Percentiles rank a stretch among this genome's conserved stretches.
These are phyloP conservation scores for Cercospora janseana DNA, from an alignment of 2,329 filamentous ascomycete species.

Conservation along the genomic window DNA sequence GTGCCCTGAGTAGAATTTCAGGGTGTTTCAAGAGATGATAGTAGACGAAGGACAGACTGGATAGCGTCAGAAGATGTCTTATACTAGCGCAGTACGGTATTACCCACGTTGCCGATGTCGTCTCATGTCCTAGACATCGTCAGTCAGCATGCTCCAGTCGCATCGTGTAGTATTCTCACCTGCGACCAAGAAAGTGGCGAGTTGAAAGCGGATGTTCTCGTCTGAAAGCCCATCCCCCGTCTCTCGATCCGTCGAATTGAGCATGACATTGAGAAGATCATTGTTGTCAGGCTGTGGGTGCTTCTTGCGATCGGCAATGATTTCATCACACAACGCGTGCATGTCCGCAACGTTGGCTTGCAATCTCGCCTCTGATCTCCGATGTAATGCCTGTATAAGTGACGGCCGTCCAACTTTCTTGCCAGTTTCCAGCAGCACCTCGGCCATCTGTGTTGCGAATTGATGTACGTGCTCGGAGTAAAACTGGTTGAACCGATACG, in stretches of 20 bases:
- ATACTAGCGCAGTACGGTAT: neutral
- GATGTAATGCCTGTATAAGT: conserved; percentile 4
- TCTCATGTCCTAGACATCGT: conserved; percentile 1
- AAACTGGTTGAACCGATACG: conserved; percentile 70
- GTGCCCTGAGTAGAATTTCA: conserved; percentile 48
- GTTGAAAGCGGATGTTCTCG: conserved; percentile 64
- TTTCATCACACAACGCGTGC: conserved; percentile 17
- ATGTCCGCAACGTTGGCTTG: conserved; percentile 13
- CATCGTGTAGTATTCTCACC: conserved; percentile 5
- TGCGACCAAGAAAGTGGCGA: conserved; percentile 65
- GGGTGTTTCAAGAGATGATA: conserved; percentile 56
- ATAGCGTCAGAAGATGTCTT: neutral
- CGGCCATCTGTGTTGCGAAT: conserved; percentile 65
- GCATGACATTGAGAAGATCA: conserved; percentile 61
- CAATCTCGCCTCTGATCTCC: conserved; percentile 1
- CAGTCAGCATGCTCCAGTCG: neutral
- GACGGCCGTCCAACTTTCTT: conserved; percentile 38
- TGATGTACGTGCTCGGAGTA: conserved; percentile 68
- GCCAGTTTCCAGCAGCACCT: conserved; percentile 59
- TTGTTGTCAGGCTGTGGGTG: conserved; percentile 30
- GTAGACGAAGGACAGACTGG: conserved; percentile 43
- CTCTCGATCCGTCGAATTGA: conserved; percentile 60
- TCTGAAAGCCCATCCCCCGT: conserved; percentile 59
- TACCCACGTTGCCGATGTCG: conserved; percentile 13
- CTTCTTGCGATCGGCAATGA: conserved; percentile 16